Percentiles rank a stretch among this genome's conserved stretches.
These are phyloP conservation scores for Chaetomiaceae sp. DNA, from an alignment of 2,329 filamentous ascomycete genomes.

Conservation along the genomic window DNA sequence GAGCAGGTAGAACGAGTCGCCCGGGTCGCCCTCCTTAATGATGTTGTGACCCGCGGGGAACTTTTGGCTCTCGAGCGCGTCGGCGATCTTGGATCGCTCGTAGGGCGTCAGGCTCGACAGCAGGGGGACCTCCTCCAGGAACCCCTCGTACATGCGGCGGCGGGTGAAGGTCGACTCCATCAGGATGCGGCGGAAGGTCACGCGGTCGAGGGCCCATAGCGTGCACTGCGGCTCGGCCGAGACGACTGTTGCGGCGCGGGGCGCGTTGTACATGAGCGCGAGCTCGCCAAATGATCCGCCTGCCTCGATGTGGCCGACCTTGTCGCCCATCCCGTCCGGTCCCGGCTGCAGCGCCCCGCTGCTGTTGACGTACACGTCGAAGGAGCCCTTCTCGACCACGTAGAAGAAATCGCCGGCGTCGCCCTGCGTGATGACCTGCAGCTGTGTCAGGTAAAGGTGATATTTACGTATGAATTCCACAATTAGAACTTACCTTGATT, in stretches of 20 bases:
- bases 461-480: neutral
- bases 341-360: slow-evolving; percentile 75
- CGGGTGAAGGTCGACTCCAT: slow-evolving; percentile 98
- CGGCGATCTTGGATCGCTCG: slow-evolving; percentile 95
- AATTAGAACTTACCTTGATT: slow-evolving; percentile 51
- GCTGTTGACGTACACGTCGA: slow-evolving; percentile 85
- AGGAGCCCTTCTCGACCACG: slow-evolving; percentile 84
- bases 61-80: slow-evolving; percentile 88
- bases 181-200: slow-evolving; percentile 94
- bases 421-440: slow-evolving; percentile 86
- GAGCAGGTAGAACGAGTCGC: slow-evolving; percentile 86
- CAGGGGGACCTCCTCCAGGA: slow-evolving; percentile 88
- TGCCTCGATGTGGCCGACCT: slow-evolving; percentile 76
- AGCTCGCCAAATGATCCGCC: slow-evolving; percentile 96
- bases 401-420: slow-evolving; percentile 98
- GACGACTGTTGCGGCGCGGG: slow-evolving; percentile 88
- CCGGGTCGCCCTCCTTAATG: slow-evolving; percentile 86
- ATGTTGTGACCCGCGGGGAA: slow-evolving; percentile 75
- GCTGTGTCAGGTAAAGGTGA: neutral
- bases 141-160: slow-evolving; percentile 93
- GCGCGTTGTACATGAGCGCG: slow-evolving; percentile 97
- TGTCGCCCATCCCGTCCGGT: slow-evolving; percentile 72
- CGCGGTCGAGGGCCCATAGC: slow-evolving; percentile 89
- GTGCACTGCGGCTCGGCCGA: slow-evolving; percentile 74
- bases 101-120: slow-evolving; percentile 80